These are phyloP conservation scores for Nannochloropsis oceanica DNA, from an alignment of 108 stramenopile genomes.

Conservation along the genomic window DNA sequence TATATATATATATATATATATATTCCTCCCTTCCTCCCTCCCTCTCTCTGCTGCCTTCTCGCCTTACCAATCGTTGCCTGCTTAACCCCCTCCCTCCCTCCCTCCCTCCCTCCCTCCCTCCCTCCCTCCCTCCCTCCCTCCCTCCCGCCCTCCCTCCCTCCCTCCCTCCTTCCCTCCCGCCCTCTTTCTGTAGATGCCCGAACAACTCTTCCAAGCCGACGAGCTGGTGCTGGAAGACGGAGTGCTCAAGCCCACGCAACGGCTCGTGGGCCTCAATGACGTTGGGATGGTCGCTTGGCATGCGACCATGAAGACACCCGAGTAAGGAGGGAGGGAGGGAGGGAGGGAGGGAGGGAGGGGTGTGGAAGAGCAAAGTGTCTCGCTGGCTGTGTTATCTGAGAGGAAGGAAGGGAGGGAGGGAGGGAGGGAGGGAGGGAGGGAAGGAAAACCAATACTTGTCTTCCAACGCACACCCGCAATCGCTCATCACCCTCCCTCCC, in stretches of 20 bases:
- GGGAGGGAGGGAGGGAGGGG: not conserved
- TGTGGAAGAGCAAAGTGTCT: too few species aligned
- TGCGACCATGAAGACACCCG: slow-evolving; percentile 80
- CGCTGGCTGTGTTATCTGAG: too few species aligned
- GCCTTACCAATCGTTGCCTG: too few species aligned
- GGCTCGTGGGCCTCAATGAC: slow-evolving; percentile 4
- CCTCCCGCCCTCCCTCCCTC: not conserved
- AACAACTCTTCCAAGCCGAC: slow-evolving; percentile 6
- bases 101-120: not conserved
- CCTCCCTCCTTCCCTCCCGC: not conserved
- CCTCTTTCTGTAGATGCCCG: not conserved
- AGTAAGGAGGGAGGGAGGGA: slow-evolving; percentile 25
- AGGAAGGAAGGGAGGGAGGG: too few species aligned
- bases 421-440: too few species aligned
- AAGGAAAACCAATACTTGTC: too few species aligned
- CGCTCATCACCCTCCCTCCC: too few species aligned
- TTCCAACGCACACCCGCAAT: too few species aligned
- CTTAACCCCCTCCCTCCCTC: not conserved
- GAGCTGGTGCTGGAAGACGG: slow-evolving; percentile 7
- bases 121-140: not conserved
- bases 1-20: too few species aligned
- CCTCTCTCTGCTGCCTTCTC: too few species aligned
- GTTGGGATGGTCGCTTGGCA: slow-evolving; percentile 93
- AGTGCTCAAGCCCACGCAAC: slow-evolving; percentile 19
- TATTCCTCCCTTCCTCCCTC: too few species aligned